Percentiles rank a stretch among this genome's conserved stretches.
phyloP scores from a whole-genome alignment of 1,284 basidiomycete genomes.

The Fomitopsis pinicola region DNA sequence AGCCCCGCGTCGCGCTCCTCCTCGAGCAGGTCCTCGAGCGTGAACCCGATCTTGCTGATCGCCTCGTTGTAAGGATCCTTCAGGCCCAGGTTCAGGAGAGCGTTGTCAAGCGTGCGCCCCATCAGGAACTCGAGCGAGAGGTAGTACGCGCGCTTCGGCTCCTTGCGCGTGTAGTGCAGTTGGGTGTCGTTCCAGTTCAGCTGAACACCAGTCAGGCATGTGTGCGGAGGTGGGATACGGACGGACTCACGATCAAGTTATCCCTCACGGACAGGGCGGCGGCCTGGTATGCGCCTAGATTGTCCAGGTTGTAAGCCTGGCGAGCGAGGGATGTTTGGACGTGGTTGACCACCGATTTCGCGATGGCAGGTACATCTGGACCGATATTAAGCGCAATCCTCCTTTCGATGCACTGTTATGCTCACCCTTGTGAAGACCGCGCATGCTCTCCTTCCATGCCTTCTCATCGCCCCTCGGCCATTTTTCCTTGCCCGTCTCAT shows the following conservation, averaged over 20 bases:
- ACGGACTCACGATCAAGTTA: conserved; percentile 66
- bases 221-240: not conserved
- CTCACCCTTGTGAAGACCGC: conserved; percentile 55
- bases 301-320: conserved; percentile 84
- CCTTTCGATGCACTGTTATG: conserved; percentile 3
- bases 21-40: conserved; percentile 80
- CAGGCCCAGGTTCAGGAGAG: conserved; percentile 80
- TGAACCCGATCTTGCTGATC: conserved; percentile 76
- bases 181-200: conserved; percentile 82
- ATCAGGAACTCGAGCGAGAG: conserved; percentile 87
- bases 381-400: not conserved
- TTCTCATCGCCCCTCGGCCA: conserved; percentile 84
- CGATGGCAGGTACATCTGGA: conserved; percentile 62
- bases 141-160: conserved; percentile 86
- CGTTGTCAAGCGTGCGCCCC: conserved; percentile 79
- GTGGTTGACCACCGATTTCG: conserved; percentile 79
- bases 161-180: conserved; percentile 61
- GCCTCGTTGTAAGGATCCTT: conserved; percentile 72
- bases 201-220: conserved; percentile 29
- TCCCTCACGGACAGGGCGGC: conserved; percentile 81
- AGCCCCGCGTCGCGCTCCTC: conserved; percentile 87
- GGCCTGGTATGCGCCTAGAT: conserved; percentile 78
- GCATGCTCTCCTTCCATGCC: conserved; percentile 70
- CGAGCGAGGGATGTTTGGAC: conserved; percentile 86
- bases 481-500: conserved; percentile 71